A percentile compares a stretch with the other conserved stretches of the same genome.
These are phyloP conservation scores for Leishmania mexicana DNA, from an alignment of 208 protist genomes.

Conservation along the genomic window DNA sequence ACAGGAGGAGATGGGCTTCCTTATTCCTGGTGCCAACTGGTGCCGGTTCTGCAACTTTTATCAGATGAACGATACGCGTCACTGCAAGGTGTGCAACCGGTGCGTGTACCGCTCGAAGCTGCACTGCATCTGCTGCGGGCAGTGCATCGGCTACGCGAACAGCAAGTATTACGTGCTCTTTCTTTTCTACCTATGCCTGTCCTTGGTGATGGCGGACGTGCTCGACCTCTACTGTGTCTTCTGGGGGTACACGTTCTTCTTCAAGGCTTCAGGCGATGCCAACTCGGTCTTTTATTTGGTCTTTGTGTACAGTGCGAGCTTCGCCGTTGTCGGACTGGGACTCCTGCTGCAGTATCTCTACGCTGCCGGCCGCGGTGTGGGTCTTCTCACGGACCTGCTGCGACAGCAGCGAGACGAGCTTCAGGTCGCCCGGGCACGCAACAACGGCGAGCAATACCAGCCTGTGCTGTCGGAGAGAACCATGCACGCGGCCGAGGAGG, in stretches of 20 bases:
- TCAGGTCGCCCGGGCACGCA: background rate
- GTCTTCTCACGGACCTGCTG: slow-evolving; percentile 27
- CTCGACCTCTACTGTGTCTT: slow-evolving; percentile 29
- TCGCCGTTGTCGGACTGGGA: background rate
- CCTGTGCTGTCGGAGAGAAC: slow-evolving; percentile 19
- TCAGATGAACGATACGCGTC: slow-evolving; percentile 74
- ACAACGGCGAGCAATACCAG: slow-evolving; percentile 31
- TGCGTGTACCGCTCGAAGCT: slow-evolving; percentile 80
- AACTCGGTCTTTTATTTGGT: slow-evolving; percentile 35
- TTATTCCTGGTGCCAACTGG: slow-evolving; percentile 47
- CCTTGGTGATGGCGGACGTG: slow-evolving; percentile 18
- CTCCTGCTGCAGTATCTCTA: slow-evolving; percentile 26
- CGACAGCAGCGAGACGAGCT: slow-evolving; percentile 19
- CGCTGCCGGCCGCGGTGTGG: slow-evolving; percentile 21
- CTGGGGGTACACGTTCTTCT: slow-evolving; percentile 34
- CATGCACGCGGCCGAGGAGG: background rate
- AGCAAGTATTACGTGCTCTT: slow-evolving; percentile 80
- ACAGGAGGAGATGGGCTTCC: slow-evolving; percentile 55
- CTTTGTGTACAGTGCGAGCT: slow-evolving; percentile 26
- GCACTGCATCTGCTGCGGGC: slow-evolving; percentile 84
- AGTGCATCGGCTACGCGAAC: slow-evolving; percentile 83
- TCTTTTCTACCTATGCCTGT: slow-evolving; percentile 33
- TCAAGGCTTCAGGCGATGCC: slow-evolving; percentile 13
- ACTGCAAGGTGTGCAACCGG: slow-evolving; percentile 75
- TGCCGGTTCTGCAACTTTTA: slow-evolving; percentile 75